Conservation (phyloP, 1,139 yeast species). For the Kodamaea ohmeri region DNA sequence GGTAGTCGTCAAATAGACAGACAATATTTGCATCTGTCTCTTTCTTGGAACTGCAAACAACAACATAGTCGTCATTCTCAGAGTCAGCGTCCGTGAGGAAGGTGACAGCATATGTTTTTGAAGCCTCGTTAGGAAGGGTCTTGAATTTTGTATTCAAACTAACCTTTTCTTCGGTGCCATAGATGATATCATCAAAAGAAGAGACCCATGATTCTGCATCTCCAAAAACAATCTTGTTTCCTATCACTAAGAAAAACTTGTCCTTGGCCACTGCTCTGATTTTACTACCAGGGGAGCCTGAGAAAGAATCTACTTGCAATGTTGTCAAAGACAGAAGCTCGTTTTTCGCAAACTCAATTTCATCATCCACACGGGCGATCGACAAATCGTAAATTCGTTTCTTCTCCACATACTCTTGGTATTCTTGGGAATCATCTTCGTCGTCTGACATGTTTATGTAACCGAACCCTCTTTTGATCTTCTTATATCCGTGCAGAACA, state of each 20-base stretch:
- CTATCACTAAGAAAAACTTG: neutral
- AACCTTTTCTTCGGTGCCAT: neutral
- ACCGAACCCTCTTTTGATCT: constrained; percentile 40
- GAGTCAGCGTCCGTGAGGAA: constrained; percentile 24
- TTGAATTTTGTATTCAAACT: neutral
- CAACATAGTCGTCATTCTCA: constrained; percentile 26
- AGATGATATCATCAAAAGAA: neutral
- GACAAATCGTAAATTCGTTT: neutral
- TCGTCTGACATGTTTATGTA: constrained; percentile 29
- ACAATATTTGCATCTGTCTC: neutral
- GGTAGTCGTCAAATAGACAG: neutral
- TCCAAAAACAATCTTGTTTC: neutral
- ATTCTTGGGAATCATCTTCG: constrained; percentile 11
- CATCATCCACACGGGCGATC: neutral
- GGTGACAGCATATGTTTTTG: neutral
- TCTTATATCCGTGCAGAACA: constrained; percentile 21
- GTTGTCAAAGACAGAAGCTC: constrained; percentile 15
- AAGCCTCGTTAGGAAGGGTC: neutral
- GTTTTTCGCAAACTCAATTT: constrained; percentile 11
- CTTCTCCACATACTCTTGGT: neutral
- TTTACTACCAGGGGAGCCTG: neutral
- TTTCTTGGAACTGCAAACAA: constrained; percentile 10
- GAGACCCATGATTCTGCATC: constrained; percentile 1
- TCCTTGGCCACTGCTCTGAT: neutral
- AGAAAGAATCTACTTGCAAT: neutral